Percentiles rank a stretch among this genome's conserved stretches.
phyloP scores from a whole-genome alignment of 164 flowering plant species.

The Sextonia rubra region DNA sequence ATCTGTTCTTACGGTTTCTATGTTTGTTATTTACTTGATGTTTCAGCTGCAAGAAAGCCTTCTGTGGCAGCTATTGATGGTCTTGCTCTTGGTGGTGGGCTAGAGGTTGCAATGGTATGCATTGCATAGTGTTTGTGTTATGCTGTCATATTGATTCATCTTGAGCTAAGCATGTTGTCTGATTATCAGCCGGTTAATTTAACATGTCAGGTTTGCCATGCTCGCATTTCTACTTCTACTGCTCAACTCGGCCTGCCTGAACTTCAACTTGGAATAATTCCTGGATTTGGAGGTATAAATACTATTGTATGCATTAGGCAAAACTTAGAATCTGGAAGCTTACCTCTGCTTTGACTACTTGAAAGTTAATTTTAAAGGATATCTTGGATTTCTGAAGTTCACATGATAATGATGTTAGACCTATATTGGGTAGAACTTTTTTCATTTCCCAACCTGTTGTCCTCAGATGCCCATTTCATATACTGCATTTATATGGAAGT shows the following conservation, averaged over 20 bases:
- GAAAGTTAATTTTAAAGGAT: not conserved
- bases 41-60: constrained; percentile 78
- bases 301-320: not conserved
- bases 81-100: constrained; percentile 89
- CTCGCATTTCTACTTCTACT: constrained; percentile 72
- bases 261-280: constrained; percentile 89
- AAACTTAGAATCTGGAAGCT: not conserved
- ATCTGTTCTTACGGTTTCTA: not conserved
- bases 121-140: not conserved
- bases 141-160: not conserved
- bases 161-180: not conserved
- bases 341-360: not conserved
- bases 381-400: not conserved
- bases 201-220: constrained; percentile 74
- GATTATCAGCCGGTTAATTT: constrained; percentile 4
- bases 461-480: not conserved
- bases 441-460: not conserved
- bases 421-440: not conserved
- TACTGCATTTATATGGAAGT: not conserved
- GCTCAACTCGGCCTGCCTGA: constrained; percentile 92
- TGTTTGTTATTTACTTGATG: not conserved
- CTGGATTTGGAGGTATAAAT: constrained; percentile 90
- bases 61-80: constrained; percentile 95
- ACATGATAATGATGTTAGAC: not conserved
- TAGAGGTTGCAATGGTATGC: constrained; percentile 90